Evolutionary conservation across 805 yeast species (phyloP).

Genomic region (Cyberlindnera misumaiensis): DNA sequence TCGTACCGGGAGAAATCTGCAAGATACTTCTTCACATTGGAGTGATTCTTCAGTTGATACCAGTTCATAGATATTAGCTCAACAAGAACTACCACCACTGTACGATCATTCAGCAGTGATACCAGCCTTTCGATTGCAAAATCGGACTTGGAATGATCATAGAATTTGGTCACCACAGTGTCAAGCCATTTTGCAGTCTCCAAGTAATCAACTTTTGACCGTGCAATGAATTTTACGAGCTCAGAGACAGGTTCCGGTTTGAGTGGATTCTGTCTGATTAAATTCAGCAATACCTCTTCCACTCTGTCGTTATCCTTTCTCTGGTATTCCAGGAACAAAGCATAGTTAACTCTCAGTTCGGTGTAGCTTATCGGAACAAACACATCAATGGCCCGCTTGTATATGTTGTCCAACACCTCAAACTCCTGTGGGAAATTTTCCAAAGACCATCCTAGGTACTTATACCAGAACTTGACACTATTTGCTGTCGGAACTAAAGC

Average conservation of each 20-base stretch:
- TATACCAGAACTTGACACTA: slow-evolving; percentile 59
- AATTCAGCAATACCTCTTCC: slow-evolving; percentile 17
- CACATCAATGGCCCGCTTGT: slow-evolving; percentile 42
- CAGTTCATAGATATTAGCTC: slow-evolving; percentile 28
- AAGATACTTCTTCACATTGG: slow-evolving; percentile 27
- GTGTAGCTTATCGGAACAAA: slow-evolving; percentile 26
- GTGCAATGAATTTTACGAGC: slow-evolving; percentile 18
- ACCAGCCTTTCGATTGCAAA: slow-evolving; percentile 21
- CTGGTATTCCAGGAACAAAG: slow-evolving; percentile 14
- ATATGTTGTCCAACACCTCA: slow-evolving; percentile 35
- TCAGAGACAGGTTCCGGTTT: slow-evolving; percentile 16
- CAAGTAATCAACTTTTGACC: slow-evolving; percentile 15
- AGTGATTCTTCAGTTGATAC: slow-evolving; percentile 23
- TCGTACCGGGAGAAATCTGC: slow-evolving; percentile 21
- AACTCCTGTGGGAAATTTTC: slow-evolving; percentile 21
- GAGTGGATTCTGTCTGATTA: slow-evolving; percentile 6
- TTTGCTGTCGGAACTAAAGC: slow-evolving; percentile 63
- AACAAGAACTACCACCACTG: slow-evolving; percentile 32
- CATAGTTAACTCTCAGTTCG: slow-evolving; percentile 18
- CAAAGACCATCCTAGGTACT: slow-evolving; percentile 51
- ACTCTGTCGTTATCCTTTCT: slow-evolving; percentile 9
- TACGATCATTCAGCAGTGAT: slow-evolving; percentile 33
- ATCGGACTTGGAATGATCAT: slow-evolving; percentile 12
- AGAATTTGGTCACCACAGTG: slow-evolving; percentile 16
- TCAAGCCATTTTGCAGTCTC: slow-evolving; percentile 22